These are phyloP conservation scores for Talaromyces albobiverticillius DNA, from an alignment of 2,329 filamentous ascomycete species.

Conservation along the genomic window DNA sequence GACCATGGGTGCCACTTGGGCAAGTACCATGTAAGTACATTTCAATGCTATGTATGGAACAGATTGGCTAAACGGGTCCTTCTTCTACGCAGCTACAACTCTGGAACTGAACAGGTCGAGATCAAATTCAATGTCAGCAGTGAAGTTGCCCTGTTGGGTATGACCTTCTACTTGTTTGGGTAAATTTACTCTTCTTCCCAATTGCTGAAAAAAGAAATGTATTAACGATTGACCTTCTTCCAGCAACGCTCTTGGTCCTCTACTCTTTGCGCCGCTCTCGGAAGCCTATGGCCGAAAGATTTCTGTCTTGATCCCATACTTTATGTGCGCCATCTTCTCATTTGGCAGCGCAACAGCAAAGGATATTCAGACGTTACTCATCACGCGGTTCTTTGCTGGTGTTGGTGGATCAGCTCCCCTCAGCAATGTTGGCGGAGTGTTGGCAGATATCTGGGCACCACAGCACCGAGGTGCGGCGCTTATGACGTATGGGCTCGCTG, in stretches of 20 bases:
- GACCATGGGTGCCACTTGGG: conserved; percentile 6
- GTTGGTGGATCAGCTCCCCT: background rate
- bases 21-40: conserved; percentile 1
- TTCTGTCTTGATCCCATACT: conserved; percentile 2
- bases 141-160: conserved; percentile 1
- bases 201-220: background rate
- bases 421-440: background rate
- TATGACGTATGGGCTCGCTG: background rate
- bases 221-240: background rate
- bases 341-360: conserved; percentile 5
- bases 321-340: conserved; percentile 7
- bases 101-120: background rate
- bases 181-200: background rate
- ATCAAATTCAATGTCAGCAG: background rate
- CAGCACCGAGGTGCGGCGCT: conserved; percentile 5
- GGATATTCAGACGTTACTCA: conserved; percentile 4
- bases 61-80: background rate
- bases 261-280: conserved; percentile 1
- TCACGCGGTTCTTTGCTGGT: conserved; percentile 7
- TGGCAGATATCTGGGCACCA: conserved; percentile 6
- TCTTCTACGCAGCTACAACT: conserved; percentile 5
- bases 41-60: too few species aligned
- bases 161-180: conserved; percentile 4
- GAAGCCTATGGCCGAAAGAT: conserved; percentile 7
- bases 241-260: conserved; percentile 6